Conservation (phyloP, 441 rosid genomes). For the Arabidopsis hybrid region DNA sequence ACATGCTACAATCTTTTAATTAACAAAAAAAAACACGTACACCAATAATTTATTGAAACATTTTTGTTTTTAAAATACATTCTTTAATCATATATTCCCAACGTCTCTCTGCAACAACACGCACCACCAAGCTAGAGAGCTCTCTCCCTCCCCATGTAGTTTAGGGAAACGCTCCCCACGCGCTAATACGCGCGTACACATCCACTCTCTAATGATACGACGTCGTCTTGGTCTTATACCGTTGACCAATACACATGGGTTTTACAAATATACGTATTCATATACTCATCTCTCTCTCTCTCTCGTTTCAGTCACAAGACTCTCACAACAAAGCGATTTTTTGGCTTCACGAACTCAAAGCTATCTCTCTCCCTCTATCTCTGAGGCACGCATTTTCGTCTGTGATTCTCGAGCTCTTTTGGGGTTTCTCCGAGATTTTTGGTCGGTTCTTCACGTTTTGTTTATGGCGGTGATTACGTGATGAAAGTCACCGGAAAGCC, state of each 20-base stretch:
- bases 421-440: neutral
- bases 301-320: slow-evolving; percentile 43
- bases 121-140: slow-evolving; percentile 44
- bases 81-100: slow-evolving; percentile 39
- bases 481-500: slow-evolving; percentile 66
- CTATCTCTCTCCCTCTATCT: neutral
- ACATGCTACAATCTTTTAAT: neutral
- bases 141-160: slow-evolving; percentile 25
- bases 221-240: slow-evolving; percentile 17
- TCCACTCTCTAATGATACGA: neutral
- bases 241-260: slow-evolving; percentile 44
- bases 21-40: neutral
- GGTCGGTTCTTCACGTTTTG: slow-evolving; percentile 11
- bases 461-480: slow-evolving; percentile 49
- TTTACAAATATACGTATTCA: slow-evolving; percentile 35
- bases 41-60: neutral
- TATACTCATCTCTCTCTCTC: slow-evolving; percentile 26
- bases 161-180: slow-evolving; percentile 1
- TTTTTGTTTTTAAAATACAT: neutral
- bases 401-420: slow-evolving; percentile 33
- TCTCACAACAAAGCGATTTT: slow-evolving; percentile 37
- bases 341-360: slow-evolving; percentile 33
- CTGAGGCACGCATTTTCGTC: slow-evolving; percentile 33
- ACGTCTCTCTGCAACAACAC: slow-evolving; percentile 53
- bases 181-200: neutral